Evolutionary conservation across 768 basidiomycete species (phyloP), one percentile per base, ranked within the genome.

Genomic region (Russula griseocarnosa): DNA sequence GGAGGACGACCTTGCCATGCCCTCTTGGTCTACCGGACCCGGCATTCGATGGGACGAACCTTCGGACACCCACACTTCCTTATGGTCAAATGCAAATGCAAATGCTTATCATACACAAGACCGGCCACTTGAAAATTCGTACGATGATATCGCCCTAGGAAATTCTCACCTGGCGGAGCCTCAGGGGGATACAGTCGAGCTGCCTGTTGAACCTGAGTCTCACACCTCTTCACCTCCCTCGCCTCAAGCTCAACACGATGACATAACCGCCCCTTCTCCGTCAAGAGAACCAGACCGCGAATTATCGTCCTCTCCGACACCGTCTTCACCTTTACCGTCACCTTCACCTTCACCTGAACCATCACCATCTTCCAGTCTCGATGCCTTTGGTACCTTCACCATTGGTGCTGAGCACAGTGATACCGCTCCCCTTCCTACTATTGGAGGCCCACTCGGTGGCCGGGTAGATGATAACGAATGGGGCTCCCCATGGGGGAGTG

Each of bases 341-440:
- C 47, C 5, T 16, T 38, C 36, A 58, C 28, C 32, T 32, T 10
- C 32, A 32, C 62, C 58, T 34, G 30, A 38, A 14, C 53, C 55
- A 16, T 57, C 56, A 7, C 44, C 73, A 73, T 26, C 72, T 20
- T 58, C 71, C 9, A 85, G 80, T 68, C 78, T 79, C n/a, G 85
- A 85, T 70, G 74, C 67, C 3, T 85, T 85, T 69, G 83, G 85
- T 20, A 79, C 82, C 3, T 88, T 88, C 65, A 83, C 85, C 70
- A 77, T 81, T 14, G 84, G 75, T 6, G 60, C 75, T 8, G 73
- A 75, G n/a, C 71, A 61, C 54, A 40, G 71, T 67, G 30, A 71
- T 67, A 42, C 53, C 69, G 76, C 76, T 28, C 75, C 79, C 47
- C 79, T 79, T 76, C 69, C 76, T 10, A 70, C 78, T 24, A 66